A percentile compares a stretch with the other conserved stretches of the same genome.
Conservation (phyloP, 805 yeast genomes). For the Grigorovia humatica region DNA sequence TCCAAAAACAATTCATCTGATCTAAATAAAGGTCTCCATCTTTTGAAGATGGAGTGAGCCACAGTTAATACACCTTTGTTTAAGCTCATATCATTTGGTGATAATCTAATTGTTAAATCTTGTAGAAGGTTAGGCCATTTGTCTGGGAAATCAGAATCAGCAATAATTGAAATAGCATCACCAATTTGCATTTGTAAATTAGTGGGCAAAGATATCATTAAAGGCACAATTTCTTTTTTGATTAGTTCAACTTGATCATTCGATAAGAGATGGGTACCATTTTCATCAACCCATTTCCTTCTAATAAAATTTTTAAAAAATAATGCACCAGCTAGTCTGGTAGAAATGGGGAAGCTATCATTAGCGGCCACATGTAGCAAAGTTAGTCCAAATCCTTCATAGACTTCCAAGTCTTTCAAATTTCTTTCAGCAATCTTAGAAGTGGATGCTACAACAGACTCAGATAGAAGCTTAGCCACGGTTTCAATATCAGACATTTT, state of each 20-base stretch:
- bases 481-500: conserved; percentile 40
- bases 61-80: conserved; percentile 84
- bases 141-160: conserved; percentile 92
- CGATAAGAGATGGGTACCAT: conserved; percentile 64
- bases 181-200: conserved; percentile 87
- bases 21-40: conserved; percentile 93
- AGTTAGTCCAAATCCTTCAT: conserved; percentile 66
- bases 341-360: conserved; percentile 38
- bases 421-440: conserved; percentile 60
- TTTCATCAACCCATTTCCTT: conserved; percentile 83
- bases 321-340: conserved; percentile 79
- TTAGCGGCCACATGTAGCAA: conserved; percentile 72
- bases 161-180: conserved; percentile 84
- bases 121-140: conserved; percentile 74
- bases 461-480: conserved; percentile 45
- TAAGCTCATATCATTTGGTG: conserved; percentile 52
- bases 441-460: conserved; percentile 52
- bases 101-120: conserved; percentile 58
- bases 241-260: conserved; percentile 52
- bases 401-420: conserved; percentile 50
- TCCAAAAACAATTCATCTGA: conserved; percentile 84
- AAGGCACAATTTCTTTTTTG: conserved; percentile 67
- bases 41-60: conserved; percentile 89
- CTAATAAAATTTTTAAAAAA: conserved; percentile 82
- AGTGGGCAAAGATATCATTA: conserved; percentile 76